A percentile compares a stretch with the other conserved stretches of the same genome.
Evolutionary conservation across 2,329 filamentous ascomycete species (phyloP).

Genomic region (Arthrocladium fulminans): DNA sequence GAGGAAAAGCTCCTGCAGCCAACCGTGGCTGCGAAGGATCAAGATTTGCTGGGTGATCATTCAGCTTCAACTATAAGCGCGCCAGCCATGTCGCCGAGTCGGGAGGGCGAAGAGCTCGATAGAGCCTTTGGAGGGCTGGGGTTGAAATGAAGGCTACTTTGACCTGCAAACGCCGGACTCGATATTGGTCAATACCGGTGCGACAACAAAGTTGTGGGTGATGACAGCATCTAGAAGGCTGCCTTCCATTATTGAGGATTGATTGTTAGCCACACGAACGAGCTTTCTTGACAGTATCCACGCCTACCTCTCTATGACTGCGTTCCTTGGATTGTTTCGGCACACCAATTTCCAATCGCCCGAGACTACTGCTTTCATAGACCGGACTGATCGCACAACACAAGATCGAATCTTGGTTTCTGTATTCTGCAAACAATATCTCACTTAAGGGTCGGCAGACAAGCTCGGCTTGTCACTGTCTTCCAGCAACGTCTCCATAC

Average conservation of each 20-base stretch:
- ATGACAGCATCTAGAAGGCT: too few species aligned
- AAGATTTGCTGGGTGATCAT: constrained; percentile 33
- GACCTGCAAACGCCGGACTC: neutral
- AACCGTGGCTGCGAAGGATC: constrained; percentile 20
- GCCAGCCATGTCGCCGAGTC: constrained; percentile 34
- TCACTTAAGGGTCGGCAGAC: too few species aligned
- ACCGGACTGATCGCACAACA: too few species aligned
- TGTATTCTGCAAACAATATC: neutral
- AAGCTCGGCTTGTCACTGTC: neutral
- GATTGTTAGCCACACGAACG: too few species aligned
- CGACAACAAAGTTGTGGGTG: too few species aligned
- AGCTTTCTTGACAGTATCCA: too few species aligned
- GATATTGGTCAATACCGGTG: neutral
- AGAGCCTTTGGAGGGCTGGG: constrained; percentile 43
- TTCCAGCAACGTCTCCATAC: neutral
- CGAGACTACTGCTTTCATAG: too few species aligned
- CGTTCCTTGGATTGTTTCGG: too few species aligned
- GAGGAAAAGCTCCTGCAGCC: constrained; percentile 53
- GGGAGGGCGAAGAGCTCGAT: constrained; percentile 46
- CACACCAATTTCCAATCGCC: too few species aligned
- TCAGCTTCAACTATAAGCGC: constrained; percentile 23
- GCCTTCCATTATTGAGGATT: too few species aligned
- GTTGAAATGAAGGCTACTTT: constrained; percentile 32
- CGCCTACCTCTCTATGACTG: too few species aligned
- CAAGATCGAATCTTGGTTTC: too few species aligned